Conservation (phyloP, 805 yeast genomes). For the Metschnikowia lochheadii region DNA sequence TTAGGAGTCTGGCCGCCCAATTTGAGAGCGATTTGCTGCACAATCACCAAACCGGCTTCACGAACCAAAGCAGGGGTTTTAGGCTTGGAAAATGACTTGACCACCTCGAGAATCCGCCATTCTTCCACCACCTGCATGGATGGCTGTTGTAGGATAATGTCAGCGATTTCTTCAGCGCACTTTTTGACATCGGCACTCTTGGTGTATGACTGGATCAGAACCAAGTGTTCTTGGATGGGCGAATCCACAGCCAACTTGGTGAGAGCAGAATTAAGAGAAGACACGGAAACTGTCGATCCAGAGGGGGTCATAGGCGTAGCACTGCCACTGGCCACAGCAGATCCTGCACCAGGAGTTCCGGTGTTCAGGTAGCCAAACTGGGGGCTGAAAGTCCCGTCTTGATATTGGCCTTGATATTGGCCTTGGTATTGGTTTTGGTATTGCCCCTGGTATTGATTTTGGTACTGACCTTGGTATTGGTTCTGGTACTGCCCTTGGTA, state of each 20-base stretch:
- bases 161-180: conserved; percentile 52
- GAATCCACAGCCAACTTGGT: conserved; percentile 53
- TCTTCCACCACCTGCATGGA: conserved; percentile 44
- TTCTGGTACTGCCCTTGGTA: neutral
- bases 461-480: conserved; percentile 2
- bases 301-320: conserved; percentile 34
- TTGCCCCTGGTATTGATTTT: conserved; percentile 1
- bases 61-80: conserved; percentile 72
- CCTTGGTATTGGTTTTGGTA: conserved; percentile 3
- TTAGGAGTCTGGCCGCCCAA: conserved; percentile 66
- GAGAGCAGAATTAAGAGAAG: conserved; percentile 69
- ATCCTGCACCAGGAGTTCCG: conserved; percentile 13
- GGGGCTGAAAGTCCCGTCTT: conserved; percentile 5
- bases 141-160: conserved; percentile 42
- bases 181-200: conserved; percentile 52
- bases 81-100: conserved; percentile 64
- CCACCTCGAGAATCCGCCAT: conserved; percentile 62
- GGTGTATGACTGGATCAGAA: conserved; percentile 46
- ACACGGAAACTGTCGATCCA: conserved; percentile 66
- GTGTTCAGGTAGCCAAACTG: conserved; percentile 7
- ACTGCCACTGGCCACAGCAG: conserved; percentile 29
- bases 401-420: neutral
- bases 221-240: conserved; percentile 62
- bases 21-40: conserved; percentile 54
- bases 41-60: conserved; percentile 68